These are phyloP conservation scores for Flueggea neowawraea DNA, from an alignment of 441 rosid species.

Conservation along the genomic window DNA sequence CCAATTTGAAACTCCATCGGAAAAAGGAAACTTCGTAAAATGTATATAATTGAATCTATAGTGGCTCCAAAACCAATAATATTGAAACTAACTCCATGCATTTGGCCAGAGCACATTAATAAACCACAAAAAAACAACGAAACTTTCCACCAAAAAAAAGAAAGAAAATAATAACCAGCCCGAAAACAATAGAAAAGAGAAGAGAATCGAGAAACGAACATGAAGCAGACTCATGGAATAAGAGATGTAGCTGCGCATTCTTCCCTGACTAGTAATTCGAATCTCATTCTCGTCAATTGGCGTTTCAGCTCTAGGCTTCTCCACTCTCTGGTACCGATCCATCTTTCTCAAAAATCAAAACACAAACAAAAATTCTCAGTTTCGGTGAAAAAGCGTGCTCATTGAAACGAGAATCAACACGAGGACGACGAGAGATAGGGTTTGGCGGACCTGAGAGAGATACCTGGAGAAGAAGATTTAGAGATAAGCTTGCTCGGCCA, in stretches of 20 bases:
- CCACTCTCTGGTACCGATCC: slow-evolving; percentile 95
- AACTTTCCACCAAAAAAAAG: slow-evolving; percentile 22
- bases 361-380: slow-evolving; percentile 2
- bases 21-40: too few relatives aligned
- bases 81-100: too few relatives aligned
- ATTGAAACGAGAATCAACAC: background rate
- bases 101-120: too few relatives aligned
- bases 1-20: too few relatives aligned
- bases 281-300: slow-evolving; percentile 96
- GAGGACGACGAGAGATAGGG: background rate
- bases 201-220: slow-evolving; percentile 24
- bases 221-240: slow-evolving; percentile 89
- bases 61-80: too few relatives aligned
- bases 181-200: background rate
- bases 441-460: background rate
- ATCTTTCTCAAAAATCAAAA: slow-evolving; percentile 27
- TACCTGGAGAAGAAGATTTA: slow-evolving; percentile 23
- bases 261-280: slow-evolving; percentile 91
- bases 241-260: slow-evolving; percentile 90
- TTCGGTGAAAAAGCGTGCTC: background rate
- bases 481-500: slow-evolving; percentile 8
- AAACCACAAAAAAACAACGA: too few relatives aligned
- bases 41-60: too few relatives aligned
- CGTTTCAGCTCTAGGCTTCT: slow-evolving; percentile 79
- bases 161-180: background rate